Evolutionary conservation across 768 basidiomycete genomes (phyloP).

Genomic region (Auricularia sp.): DNA sequence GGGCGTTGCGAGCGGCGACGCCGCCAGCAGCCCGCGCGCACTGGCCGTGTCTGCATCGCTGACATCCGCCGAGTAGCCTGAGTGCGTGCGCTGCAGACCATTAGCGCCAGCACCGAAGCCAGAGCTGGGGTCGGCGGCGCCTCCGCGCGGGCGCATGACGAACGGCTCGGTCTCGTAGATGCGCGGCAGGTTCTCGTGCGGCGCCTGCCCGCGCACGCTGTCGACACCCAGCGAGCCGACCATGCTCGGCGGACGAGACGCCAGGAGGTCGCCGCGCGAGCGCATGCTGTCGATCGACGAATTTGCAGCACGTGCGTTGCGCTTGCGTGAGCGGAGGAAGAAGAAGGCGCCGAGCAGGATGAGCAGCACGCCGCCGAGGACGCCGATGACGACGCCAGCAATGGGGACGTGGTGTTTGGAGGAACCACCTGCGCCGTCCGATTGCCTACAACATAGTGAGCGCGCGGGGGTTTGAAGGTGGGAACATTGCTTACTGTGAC

Average conservation of each 20-base stretch:
- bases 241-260: not conserved
- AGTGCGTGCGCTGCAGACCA: not conserved
- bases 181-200: constrained; percentile 1
- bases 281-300: not conserved
- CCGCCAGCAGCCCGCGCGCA: not conserved
- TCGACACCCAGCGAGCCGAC: not conserved
- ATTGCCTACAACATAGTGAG: not conserved
- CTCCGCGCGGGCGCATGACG: constrained; percentile 1
- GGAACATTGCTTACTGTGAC: not conserved
- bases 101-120: not conserved
- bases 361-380: not conserved
- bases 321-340: not conserved
- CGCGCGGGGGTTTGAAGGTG: not conserved
- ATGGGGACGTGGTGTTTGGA: not conserved
- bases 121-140: not conserved
- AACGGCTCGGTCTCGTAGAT: not conserved
- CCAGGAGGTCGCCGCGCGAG: not conserved
- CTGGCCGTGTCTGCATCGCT: not conserved
- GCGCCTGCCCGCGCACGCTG: not conserved
- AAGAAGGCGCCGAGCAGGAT: not conserved
- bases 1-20: not conserved
- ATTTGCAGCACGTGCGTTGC: not conserved
- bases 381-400: not conserved
- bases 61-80: not conserved
- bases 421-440: not conserved